Percentiles rank a stretch among this genome's conserved stretches.
Evolutionary conservation across 495 filamentous ascomycete species (phyloP).

Genomic region (Lentithecium fluviatile): DNA sequence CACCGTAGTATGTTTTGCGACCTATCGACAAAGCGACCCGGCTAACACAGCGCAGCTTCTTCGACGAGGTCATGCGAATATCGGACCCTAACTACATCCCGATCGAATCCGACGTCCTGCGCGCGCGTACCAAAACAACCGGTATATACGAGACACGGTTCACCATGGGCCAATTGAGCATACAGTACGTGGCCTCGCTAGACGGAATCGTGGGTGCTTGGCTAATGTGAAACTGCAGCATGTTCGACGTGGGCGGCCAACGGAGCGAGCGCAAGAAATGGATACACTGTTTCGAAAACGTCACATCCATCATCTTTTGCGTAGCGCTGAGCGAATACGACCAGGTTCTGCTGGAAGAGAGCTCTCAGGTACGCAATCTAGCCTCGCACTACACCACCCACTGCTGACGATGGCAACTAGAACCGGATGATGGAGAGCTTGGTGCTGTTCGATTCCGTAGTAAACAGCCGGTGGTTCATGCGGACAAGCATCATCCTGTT

Average conservation of each 20-base stretch:
- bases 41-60: conserved; percentile 68
- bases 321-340: conserved; percentile 98
- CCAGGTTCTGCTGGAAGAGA: conserved; percentile 93
- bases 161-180: conserved; percentile 95
- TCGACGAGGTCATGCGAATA: conserved; percentile 88
- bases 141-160: conserved; percentile 99
- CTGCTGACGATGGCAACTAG: conserved; percentile 46
- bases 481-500: conserved; percentile 97
- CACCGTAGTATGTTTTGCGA: conserved; percentile 75
- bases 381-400: conserved; percentile 9
- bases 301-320: conserved; percentile 99
- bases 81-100: conserved; percentile 82
- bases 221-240: conserved; percentile 55
- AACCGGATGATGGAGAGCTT: conserved; percentile 99
- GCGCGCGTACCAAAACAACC: conserved; percentile 97
- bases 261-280: conserved; percentile 98
- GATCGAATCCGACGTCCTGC: conserved; percentile 86
- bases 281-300: conserved; percentile 99
- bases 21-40: neutral
- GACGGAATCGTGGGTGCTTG: neutral
- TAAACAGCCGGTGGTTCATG: conserved; percentile 99
- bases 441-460: conserved; percentile 96
- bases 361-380: conserved; percentile 71
- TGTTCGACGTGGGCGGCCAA: conserved; percentile 99
- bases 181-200: conserved; percentile 69